Base-by-base conservation (phyloP, 257 asterid genomes). In the Capsicum baccatum region DNA sequence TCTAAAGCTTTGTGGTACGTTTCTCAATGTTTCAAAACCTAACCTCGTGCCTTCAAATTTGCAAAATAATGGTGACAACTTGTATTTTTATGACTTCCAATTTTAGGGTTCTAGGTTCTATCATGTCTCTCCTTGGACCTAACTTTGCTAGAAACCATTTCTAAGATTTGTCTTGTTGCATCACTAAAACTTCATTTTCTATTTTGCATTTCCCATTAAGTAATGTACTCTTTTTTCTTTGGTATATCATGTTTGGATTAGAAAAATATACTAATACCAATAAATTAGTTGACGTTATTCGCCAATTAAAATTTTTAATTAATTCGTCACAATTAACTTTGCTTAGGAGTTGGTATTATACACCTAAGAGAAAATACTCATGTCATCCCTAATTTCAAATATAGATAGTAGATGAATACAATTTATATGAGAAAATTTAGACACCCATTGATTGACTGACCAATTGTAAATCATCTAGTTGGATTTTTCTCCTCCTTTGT, bases 11-110 rank as follows among this genome's bases (percentile, higher is more conserved):
- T 80, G 78, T 37, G 68, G 59, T 87, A 63, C 85, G 52, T 55
- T 47, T 86, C 85, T 81, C 88, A 58, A 86, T 90, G 89, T 79
- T 81, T 84, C 85, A 55, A 70, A 39, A 17, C 56, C 83, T 48
- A 50, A 50, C 94, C 94, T 90, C 94, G 92, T 90, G 92, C 94
- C 93, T 85, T 89, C 86, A 87, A 91, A 89, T 90, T 89, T 86
- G 87, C 90, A 89, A 85, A 78, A 84, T 60, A 47, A 80, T 86
- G 82, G 81, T 83, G 39, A 82, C 48, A 44, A 60, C 59, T 67
- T 48, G 9, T 66, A 84, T 76, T 86, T 89, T 89, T 93, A 79
- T 87, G 86, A 82, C 67, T 74, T 44, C 42, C 59, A 57, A 16
- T 63, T 44, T 56, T 62, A 76, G 83, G 81, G 64, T 85, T 85